Conservation (phyloP, 257 asterid genomes). For the Salvia splendens region DNA sequence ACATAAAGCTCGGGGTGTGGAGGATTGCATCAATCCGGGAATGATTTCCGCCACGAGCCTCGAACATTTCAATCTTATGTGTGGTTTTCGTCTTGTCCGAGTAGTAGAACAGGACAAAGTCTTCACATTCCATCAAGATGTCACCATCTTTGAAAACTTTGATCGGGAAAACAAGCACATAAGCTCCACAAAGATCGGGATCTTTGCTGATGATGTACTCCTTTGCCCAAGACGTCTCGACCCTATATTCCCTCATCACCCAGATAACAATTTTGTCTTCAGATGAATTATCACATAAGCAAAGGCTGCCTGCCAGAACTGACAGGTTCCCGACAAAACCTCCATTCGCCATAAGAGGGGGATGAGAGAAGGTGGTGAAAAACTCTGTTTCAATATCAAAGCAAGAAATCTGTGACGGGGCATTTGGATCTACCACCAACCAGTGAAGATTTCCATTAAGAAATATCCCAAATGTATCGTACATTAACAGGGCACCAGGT, state of each 20-base stretch:
- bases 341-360: neutral
- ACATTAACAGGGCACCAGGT: neutral
- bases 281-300: conserved; percentile 36
- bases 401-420: no score
- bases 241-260: conserved; percentile 52
- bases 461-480: conserved; percentile 18
- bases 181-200: conserved; percentile 12
- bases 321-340: conserved; percentile 13
- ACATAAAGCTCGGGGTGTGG: conserved; percentile 8
- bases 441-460: no score
- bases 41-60: neutral
- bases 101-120: conserved; percentile 26
- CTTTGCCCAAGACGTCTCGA: conserved; percentile 39
- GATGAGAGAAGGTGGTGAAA: no score
- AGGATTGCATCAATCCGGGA: conserved; percentile 5
- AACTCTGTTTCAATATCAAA: no score
- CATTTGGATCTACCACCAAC: no score
- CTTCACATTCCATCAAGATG: no score
- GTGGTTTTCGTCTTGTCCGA: conserved; percentile 25
- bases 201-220: conserved; percentile 32
- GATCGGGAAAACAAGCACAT: conserved; percentile 27
- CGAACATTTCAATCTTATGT: conserved; percentile 7
- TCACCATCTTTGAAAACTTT: conserved; percentile 41
- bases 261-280: conserved; percentile 39
- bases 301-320: conserved; percentile 27